A percentile compares a stretch with the other conserved stretches of the same genome.
phyloP scores from a whole-genome alignment of 192 early-diverging fungal genomes.

The Coemansia sp. region DNA sequence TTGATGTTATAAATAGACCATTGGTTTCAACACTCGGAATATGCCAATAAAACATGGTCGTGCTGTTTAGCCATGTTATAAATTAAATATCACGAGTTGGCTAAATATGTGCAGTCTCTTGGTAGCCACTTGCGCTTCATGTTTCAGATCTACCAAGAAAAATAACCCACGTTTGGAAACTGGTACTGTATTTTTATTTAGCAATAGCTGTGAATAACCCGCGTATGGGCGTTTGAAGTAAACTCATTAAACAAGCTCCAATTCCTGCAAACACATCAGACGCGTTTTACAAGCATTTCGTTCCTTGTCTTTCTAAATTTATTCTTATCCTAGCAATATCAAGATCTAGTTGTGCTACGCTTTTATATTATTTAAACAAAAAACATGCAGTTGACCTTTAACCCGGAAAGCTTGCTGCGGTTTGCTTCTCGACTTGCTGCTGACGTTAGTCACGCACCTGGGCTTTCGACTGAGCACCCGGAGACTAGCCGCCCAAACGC shows the following conservation, averaged over 20 bases:
- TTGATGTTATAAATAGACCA: neutral
- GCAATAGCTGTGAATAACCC: neutral
- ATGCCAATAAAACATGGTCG: neutral
- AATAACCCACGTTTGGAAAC: slow-evolving; percentile 3
- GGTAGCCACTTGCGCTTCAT: neutral
- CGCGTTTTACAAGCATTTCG: neutral
- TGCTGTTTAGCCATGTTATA: neutral
- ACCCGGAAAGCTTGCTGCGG: slow-evolving; percentile 4
- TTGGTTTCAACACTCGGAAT: neutral
- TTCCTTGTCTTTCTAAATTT: neutral
- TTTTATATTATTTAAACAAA: neutral
- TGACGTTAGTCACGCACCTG: neutral
- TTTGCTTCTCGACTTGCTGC: neutral
- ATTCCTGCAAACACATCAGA: neutral
- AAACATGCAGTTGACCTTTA: slow-evolving; percentile 8
- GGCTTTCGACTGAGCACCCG: neutral
- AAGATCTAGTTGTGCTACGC: neutral
- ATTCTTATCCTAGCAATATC: neutral
- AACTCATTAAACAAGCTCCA: neutral
- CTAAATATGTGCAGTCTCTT: neutral
- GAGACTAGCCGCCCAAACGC: neutral
- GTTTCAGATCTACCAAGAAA: slow-evolving; percentile 2
- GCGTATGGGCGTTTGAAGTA: neutral
- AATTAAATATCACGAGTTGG: neutral
- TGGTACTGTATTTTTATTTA: neutral